Evolutionary conservation across 176 grass and related monocot genomes (phyloP), one percentile per base, ranked within the genome.

Genomic region (Raddia distichophylla): DNA sequence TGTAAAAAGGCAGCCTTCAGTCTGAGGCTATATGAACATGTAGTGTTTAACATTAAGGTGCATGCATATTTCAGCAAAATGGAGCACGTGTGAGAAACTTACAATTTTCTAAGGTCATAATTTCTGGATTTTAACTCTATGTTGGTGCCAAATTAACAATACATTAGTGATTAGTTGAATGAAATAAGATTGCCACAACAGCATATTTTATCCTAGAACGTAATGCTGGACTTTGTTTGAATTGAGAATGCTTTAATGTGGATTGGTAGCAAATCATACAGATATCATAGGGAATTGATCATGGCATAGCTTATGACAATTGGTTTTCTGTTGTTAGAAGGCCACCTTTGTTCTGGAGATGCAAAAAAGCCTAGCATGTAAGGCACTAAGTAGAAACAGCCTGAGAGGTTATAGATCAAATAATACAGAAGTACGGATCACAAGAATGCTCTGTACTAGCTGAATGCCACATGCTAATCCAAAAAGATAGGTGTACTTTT

Each of bases 151-250:
- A 13, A 69, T 18, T 69, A 6, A 48, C 18, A 45, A 13, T 10
- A 48, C n/a, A 48, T 19, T 47, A 81, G 53, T 57, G 58, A 40
- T 40, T 55, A 81, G 53, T 57, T 69, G 40, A 80, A 56, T 80
- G 37, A 69, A 16, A 46, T 9, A 55, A 68, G 35, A 46, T 55
- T 18, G 58, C 69, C 69, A 45, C 69, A 42, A 64, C 60, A 59
- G 53, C 37, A 33, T 44, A 48, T 54, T 47, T 60, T 42, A 60
- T 49, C 8, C 43, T 81, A 71, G 43, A 43, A 48, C 8, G 9
- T 71, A 48, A 81, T 10, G 18, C 18, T 69, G 44, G 46, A 69
- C 42, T 10, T 47, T 20, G 66, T 10, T 47, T 20, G 66, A 18
- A n/a, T 68, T 12, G 8, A 19, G 37, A 47, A 69, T 69, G 42